Base-by-base conservation (phyloP, 768 basidiomycete genomes). In the Lactarius psammicola region DNA sequence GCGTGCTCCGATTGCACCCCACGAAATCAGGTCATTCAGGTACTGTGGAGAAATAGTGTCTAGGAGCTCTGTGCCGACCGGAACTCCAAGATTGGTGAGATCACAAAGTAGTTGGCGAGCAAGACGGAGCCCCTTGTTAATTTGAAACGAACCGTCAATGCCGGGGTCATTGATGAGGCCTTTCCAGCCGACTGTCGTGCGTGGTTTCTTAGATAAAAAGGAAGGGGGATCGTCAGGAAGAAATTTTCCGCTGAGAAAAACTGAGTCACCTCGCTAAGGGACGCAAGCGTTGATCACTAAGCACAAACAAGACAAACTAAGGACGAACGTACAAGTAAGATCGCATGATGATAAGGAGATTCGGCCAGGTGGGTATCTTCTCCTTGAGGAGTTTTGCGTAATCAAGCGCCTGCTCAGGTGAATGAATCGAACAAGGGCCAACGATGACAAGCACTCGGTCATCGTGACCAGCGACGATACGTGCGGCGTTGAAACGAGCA, bases 101-200 rank as follows among this genome's bases (percentile, higher is more conserved):
- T 98, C 94, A 70, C 91, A 90, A 55, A 98, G 88, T 36, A 99
- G 84, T 72, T 95, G 86, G 49, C 97, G 85, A 0, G 92, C 94
- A 60, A 88, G 84, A 46, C 90, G 88, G 38, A 98, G 86, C 54
- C 96, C 96, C 79, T 96, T 96, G 86, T 98, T 99, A 76, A 99
- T 99, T 69, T 86, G 82, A 87, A 93, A 98, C 61, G 92, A 89
- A 61, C 92, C 93, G 73, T 98, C 92, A 74, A 98, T 91, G 73
- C 95, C 90, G 2, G 95, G 95, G 78, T 98, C 96, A 75, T 94
- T 94, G 75, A 90, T 91, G 72, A 92, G 82, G 44, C 96, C 97
- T 79, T 99, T 98, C 92, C 92, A 98, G 71, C 95, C 95, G 56
- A 98, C 95, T 2, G 95, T 98, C 33, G 96, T 98, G 64, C 96